phyloP scores from a whole-genome alignment of 2,329 filamentous ascomycete species.

The Trichoderma asperellum region DNA sequence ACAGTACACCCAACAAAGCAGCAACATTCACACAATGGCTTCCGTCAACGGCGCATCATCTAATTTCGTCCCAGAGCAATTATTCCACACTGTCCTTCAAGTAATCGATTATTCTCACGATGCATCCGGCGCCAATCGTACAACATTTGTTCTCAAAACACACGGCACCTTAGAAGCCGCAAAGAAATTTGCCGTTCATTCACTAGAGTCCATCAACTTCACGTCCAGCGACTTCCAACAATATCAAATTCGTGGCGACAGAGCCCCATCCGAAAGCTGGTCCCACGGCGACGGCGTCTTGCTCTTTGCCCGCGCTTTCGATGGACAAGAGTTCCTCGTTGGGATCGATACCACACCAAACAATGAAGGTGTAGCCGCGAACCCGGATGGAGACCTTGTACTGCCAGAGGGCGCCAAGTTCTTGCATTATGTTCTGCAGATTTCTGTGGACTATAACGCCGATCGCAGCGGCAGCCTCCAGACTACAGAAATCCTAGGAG shows the following conservation, averaged over 20 bases:
- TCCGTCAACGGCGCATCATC: neutral
- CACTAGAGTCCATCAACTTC: conserved; percentile 44
- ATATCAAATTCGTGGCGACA: conserved; percentile 36
- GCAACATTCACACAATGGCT: neutral
- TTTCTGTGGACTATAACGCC: conserved; percentile 46
- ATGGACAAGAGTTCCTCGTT: conserved; percentile 45
- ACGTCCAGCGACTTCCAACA: conserved; percentile 43
- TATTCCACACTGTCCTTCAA: conserved; percentile 46
- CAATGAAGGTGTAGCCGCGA: conserved; percentile 37
- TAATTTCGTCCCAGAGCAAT: conserved; percentile 36
- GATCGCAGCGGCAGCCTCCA: conserved; percentile 43
- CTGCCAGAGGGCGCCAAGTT: conserved; percentile 37
- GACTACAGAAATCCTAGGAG: conserved; percentile 46
- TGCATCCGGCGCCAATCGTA: conserved; percentile 37
- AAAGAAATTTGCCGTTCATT: conserved; percentile 42
- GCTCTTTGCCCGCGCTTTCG: conserved; percentile 43
- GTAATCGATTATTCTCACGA: conserved; percentile 38
- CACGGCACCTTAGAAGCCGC: conserved; percentile 44
- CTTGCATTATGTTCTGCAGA: conserved; percentile 50
- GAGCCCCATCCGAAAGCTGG: conserved; percentile 38
- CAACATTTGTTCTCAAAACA: conserved; percentile 45
- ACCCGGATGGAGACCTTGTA: conserved; percentile 30
- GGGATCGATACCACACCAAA: conserved; percentile 46
- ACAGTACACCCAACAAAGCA: neutral
- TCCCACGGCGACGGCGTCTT: conserved; percentile 45